Percentiles rank a stretch among this genome's conserved stretches.
Conservation (phyloP, 805 yeast genomes). For the Saturnispora hagleri region DNA sequence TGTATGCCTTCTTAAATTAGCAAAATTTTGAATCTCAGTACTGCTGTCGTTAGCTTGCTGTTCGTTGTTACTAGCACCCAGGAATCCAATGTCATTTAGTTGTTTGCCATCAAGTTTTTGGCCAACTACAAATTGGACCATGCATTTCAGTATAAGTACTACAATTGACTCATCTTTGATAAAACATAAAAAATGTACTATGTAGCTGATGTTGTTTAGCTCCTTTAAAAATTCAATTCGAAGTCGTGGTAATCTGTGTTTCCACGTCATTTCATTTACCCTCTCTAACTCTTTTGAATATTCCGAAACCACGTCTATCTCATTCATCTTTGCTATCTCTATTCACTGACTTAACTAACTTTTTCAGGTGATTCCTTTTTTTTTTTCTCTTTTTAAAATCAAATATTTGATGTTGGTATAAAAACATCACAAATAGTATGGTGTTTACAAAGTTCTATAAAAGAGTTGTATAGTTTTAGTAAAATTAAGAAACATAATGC, state of each 20-base stretch:
- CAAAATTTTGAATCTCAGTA: background rate
- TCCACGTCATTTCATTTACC: background rate
- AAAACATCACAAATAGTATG: background rate
- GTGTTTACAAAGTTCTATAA: background rate
- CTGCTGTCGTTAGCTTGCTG: background rate
- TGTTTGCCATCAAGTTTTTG: background rate
- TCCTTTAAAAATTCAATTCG: background rate
- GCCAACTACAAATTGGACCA: constrained; percentile 2
- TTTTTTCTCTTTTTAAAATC: background rate
- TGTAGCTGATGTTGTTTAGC: background rate
- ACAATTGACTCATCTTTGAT: constrained; percentile 11
- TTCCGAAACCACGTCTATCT: background rate
- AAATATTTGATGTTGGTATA: background rate
- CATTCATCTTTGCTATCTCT: background rate
- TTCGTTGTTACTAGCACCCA: background rate
- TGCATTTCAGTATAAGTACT: background rate
- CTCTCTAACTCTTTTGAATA: background rate
- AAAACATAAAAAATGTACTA: constrained; percentile 8
- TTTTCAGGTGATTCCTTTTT: background rate
- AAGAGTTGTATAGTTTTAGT: background rate
- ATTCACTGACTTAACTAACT: background rate
- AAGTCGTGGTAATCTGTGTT: background rate
- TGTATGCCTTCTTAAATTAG: constrained; percentile 1
- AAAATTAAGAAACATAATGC: background rate
- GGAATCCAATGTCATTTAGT: background rate